Base-by-base conservation (phyloP, 2,329 filamentous ascomycete genomes). In the Trichoderma koningiopsis region DNA sequence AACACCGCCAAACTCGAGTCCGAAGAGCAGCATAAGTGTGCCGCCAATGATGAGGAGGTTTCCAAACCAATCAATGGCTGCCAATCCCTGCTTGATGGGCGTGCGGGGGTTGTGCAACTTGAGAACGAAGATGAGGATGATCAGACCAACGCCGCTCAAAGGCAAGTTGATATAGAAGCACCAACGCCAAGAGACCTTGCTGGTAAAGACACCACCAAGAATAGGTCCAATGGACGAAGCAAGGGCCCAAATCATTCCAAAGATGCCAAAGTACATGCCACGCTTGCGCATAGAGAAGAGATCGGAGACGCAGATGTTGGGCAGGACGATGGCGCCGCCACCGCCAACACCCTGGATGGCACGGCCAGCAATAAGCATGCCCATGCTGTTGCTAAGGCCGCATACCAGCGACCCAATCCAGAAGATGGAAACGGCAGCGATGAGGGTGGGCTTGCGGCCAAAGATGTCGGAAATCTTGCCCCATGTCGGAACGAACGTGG, bases 11-110 rank as follows among this genome's bases (percentile, higher is more conserved):
- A 95, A 93, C 76, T 96, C 91, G 13, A 97, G 87, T 0, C 93
- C 94, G 53, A 97, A 88, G 4, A 97, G 87, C 72, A 97, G 84
- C 92, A 97, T 95, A 24, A 96, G 83, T 0, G 92, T 94, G 24
- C 91, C 92, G 53, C 91, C 91, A 29, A 94, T 86, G 76, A 96
- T 88, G 35, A 86, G 79, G 5, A 85, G 16, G 68, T 82, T 86
- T 43, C 86, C 86, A 0, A 82, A 71, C 87, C 87, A 89, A 78
- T 89, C 87, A 57, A 89, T 83, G 22, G 90, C 89, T 37, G 86
- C 84, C 5, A 93, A 80, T 0, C 91, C 91, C 62, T 89, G 78
- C 63, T 83, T 79, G 13, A 92, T 76, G 0, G 88, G 85, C 0
- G 91, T 92, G 67, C 84, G 84, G 0, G 91, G 90, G 40, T 89